phyloP scores from a whole-genome alignment of 345 rosid species.

The Lepidium sativum region DNA sequence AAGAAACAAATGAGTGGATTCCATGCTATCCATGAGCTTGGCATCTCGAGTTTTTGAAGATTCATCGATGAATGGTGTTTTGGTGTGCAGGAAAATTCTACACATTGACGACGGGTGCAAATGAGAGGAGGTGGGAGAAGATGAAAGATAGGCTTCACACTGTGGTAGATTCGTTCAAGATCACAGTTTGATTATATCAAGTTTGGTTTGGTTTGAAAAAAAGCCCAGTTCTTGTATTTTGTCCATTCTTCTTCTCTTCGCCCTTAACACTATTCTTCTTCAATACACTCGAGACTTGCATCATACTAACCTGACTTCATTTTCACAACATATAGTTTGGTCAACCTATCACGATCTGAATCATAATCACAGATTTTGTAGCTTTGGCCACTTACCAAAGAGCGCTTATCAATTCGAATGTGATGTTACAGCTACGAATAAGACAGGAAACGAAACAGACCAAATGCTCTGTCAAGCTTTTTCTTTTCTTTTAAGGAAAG shows the following conservation, averaged over 20 bases:
- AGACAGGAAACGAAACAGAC: neutral
- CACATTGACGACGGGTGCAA: slow-evolving; percentile 80
- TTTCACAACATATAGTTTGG: neutral
- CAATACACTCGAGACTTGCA: slow-evolving; percentile 10
- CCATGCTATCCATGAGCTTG: neutral
- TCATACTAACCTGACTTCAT: neutral
- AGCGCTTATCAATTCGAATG: neutral
- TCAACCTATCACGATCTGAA: neutral
- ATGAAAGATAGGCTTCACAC: slow-evolving; percentile 77
- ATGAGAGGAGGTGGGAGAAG: slow-evolving; percentile 87
- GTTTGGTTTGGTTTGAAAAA: slow-evolving; percentile 2
- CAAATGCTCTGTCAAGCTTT: slow-evolving; percentile 12
- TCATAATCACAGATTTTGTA: neutral
- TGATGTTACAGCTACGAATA: neutral
- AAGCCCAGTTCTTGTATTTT: slow-evolving; percentile 5
- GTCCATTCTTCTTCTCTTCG: slow-evolving; percentile 17
- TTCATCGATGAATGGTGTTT: neutral
- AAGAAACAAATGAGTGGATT: neutral
- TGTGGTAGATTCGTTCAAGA: slow-evolving; percentile 66
- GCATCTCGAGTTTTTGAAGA: neutral
- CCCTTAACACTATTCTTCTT: slow-evolving; percentile 12
- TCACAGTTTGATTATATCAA: slow-evolving; percentile 32
- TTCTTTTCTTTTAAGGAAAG: no score
- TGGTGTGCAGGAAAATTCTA: slow-evolving; percentile 60
- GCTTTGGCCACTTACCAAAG: neutral